Evolutionary conservation across 2,329 filamentous ascomycete genomes (phyloP), one percentile per base, ranked within the genome.

Genomic region (Colletotrichum cordylinicola): DNA sequence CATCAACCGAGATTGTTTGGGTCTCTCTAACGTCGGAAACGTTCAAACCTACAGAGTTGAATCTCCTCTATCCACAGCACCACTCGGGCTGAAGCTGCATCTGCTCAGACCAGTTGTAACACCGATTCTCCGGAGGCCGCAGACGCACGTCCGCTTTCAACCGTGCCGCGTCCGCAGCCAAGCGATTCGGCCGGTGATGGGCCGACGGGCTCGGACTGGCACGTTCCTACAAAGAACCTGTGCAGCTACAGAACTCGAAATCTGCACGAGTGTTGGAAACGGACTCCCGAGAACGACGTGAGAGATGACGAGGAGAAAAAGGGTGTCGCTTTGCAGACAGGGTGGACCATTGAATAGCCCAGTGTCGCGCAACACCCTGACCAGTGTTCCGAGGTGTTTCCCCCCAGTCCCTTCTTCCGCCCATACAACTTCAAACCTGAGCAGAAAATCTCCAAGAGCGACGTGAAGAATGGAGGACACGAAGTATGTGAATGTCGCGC

Each of bases 151-250:
- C 18, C 69, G 62, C 61, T 62, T 27, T 24, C 31, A 21, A 67
- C 73, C 69, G 69, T 75, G 69, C 62, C 69, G 31, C 33, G 35
- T 33, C 69, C 73, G 52, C 69, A 48, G 29, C 55, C 55, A 31
- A 67, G 62, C 24, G 29, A 29, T 12, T 72, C n/a, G 8, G 9
- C 35, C 70, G 48, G 33, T 24, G 16, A 60, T 48, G 18, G 24
- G 24, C 10, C 24, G 12, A 21, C 2, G 7, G 33, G 73, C 70
- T 75, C 73, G 70, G 70, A 73, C 73, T 68, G 73, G 73, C 73
- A 75, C 70, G 70, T 73, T 62, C 64, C 70, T 33, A 48, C 43
- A 12, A 37, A 56, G 6, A 18, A n/a, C 12, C 37, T 39, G 33
- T 33, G 37, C 8, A 56, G 56, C 69, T 29, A 9, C 58, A 43